A percentile compares a stretch with the other conserved stretches of the same genome.
phyloP scores from a whole-genome alignment of 1,139 yeast genomes.

The Suhomyces maxii region DNA sequence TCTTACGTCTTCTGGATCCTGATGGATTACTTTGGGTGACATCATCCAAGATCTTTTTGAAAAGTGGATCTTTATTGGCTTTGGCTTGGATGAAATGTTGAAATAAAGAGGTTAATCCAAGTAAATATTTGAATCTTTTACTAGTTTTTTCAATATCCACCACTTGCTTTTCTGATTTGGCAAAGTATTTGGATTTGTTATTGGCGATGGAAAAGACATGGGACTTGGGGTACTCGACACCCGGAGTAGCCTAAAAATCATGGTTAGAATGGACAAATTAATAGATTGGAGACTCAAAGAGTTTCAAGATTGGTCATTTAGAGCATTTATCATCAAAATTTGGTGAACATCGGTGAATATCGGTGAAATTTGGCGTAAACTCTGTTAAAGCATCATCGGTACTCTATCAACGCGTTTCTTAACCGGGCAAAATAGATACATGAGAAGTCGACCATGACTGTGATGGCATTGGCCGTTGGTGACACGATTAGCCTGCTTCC shows the following conservation, averaged over 20 bases:
- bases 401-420: too few relatives aligned
- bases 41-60: conserved; percentile 47
- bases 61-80: conserved; percentile 62
- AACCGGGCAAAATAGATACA: too few relatives aligned
- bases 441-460: too few relatives aligned
- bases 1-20: conserved; percentile 48
- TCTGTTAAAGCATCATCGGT: too few relatives aligned
- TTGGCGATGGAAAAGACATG: conserved; percentile 6
- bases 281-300: too few relatives aligned
- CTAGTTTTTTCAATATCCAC: conserved; percentile 53
- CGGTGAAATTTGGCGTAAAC: too few relatives aligned
- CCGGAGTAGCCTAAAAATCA: conserved; percentile 17
- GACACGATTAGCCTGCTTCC: too few relatives aligned
- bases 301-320: too few relatives aligned
- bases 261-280: too few relatives aligned
- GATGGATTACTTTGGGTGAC: conserved; percentile 21
- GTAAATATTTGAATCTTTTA: conserved; percentile 62
- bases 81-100: conserved; percentile 67
- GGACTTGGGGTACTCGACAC: conserved; percentile 4
- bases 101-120: conserved; percentile 67
- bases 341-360: too few relatives aligned
- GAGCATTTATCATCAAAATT: too few relatives aligned
- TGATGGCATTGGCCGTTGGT: too few relatives aligned
- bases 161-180: conserved; percentile 45
- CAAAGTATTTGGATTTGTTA: conserved; percentile 38